Base-by-base conservation (phyloP, 441 rosid genomes). In the Theobroma grandiflorum region DNA sequence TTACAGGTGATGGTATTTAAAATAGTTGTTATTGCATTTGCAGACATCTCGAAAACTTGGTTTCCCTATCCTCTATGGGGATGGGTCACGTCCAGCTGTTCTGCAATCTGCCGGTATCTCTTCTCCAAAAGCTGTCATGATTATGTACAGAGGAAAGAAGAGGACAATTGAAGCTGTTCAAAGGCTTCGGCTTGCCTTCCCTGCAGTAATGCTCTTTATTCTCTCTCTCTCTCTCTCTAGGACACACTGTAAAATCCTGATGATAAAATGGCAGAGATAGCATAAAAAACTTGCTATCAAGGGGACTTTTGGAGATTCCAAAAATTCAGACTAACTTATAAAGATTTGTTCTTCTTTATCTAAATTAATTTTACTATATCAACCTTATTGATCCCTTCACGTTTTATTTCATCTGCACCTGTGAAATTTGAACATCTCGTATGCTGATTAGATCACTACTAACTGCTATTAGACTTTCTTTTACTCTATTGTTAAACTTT, bases 181-280 rank as follows among this genome's bases (percentile, higher is more conserved):
- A 82, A 90, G 97, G 87, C 97, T 97, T 70, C 93, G 95, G 47
- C 94, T 94, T 74, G 95, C 98, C 80, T 97, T 92, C 85, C 97
- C 99, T 4, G 89, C 84, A 53, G 99, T 92, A 87, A 40, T 42
- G 40, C 74, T 67, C 58, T 20, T 78, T 77, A 63, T 37, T 82
- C 76, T 79, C 78, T 78, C 55, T 64, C 35, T 79, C 78, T 76
- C 75, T 78, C 64, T 16, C 6, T 14, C 1, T 18, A 42, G 72
- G 49, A 11, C 3, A 12, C 7, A 47, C 8, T 47, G 11, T 26
- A 37, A 71, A 71, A 11, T 52, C 31, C 4, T 4, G 35, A 67
- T 71, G 26, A 71, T 71, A 50, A 50, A 31, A 16, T 15, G 14
- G 16, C 61, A 31, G 66, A 16, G 18, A 3, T 37, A 15, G 26